Base-by-base conservation (phyloP, 768 basidiomycete genomes). In the Rhizopogon vinicolor region DNA sequence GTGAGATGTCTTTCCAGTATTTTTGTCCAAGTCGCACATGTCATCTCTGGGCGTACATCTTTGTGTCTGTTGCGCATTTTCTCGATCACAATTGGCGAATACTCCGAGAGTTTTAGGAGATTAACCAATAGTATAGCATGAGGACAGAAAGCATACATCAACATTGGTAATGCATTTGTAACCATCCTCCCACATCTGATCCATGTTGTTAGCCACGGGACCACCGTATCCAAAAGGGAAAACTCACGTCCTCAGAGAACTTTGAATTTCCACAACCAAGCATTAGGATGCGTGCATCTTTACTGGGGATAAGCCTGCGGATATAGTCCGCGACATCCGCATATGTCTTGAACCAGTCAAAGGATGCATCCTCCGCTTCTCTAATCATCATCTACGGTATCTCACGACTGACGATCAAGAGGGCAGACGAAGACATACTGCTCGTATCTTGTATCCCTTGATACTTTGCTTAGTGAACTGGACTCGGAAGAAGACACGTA, bases 291-390 rank as follows among this genome's bases (percentile, higher is more conserved):
- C 77, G 74, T 2, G 83, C 77, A 4, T 65, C 63, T 66, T 78
- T 86, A 58, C 81, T 71, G 0, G 88, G 89, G 19, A 93, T 78
- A 33, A 87, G 71, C 35, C 78, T 78, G 41, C 77, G 77, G 18
- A 93, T 68, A 18, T 86, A 68, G 46, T 78, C 68, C 7, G 84
- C 78, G n/a, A 93, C 74, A 54, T 93, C 90, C 2, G 69, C 67
- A 62, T 92, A 93, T 8, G 84, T 83, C 67, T 91, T 92, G 75
- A 92, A 92, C 91, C 91, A 93, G 71, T 93, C 91, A 58, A 89
- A 92, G 6, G 80, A 74, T 4, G 72, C 72, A n/a, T 82, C 81
- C 16, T 78, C 73, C 5, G 75, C 64, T 68, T 87, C 85, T 62
- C 88, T 89, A 61, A 54, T 40, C 52, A 54, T 40, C 52, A 50